Conservation (phyloP, 257 asterid species). For the Solanum clarkiae region DNA sequence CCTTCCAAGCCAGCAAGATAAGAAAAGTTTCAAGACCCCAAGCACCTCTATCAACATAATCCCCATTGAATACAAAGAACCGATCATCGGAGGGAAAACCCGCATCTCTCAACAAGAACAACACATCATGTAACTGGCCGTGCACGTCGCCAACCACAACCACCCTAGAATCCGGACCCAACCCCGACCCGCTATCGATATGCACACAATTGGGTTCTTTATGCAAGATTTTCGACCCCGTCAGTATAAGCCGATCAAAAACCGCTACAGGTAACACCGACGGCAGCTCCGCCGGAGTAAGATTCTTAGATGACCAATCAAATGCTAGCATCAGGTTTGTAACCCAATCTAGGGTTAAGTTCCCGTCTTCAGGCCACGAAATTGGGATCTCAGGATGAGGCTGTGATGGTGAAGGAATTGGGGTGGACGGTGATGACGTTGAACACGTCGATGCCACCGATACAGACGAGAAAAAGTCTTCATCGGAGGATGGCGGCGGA, state of each 20-base stretch:
- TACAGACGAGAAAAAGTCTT: slow-evolving; percentile 55
- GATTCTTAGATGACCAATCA: slow-evolving; percentile 63
- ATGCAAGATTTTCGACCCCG: slow-evolving; percentile 80
- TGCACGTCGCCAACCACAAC: slow-evolving; percentile 95
- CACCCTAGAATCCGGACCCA: slow-evolving; percentile 36
- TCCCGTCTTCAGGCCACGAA: slow-evolving; percentile 62
- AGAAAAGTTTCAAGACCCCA: slow-evolving; percentile 97
- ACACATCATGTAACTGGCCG: slow-evolving; percentile 89
- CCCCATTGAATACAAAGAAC: slow-evolving; percentile 88
- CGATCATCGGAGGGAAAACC: slow-evolving; percentile 75
- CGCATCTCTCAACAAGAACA: slow-evolving; percentile 58
- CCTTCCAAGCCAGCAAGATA: slow-evolving; percentile 91
- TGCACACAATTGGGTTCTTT: slow-evolving; percentile 79
- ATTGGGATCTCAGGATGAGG: slow-evolving; percentile 64
- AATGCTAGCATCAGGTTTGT: slow-evolving; percentile 53
- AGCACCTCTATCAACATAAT: slow-evolving; percentile 96
- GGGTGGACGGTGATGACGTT: slow-evolving; percentile 9
- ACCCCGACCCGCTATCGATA: slow-evolving; percentile 38
- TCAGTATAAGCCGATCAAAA: slow-evolving; percentile 57
- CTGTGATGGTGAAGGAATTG: slow-evolving; percentile 19
- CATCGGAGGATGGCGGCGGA: slow-evolving; percentile 46
- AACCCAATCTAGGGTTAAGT: slow-evolving; percentile 50
- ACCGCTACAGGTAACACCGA: slow-evolving; percentile 69
- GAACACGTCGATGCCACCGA: slow-evolving; percentile 41
- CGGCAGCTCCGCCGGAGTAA: slow-evolving; percentile 51